A percentile compares a stretch with the other conserved stretches of the same genome.
Conservation (phyloP, 106 monocot genomes). For the Hemerocallis citrina region DNA sequence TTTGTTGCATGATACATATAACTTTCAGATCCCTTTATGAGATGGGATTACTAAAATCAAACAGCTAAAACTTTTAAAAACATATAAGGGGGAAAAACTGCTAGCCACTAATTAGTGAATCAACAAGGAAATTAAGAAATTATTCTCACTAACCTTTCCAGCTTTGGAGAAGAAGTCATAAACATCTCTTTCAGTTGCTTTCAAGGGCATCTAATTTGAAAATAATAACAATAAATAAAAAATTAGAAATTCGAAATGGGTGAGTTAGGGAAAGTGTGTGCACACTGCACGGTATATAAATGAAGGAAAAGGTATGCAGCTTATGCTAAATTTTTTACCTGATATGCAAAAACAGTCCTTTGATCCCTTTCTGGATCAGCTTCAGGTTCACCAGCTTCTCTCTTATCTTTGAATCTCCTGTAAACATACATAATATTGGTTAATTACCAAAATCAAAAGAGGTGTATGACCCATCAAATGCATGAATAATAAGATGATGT, state of each 20-base stretch:
- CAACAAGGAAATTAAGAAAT: slow-evolving; percentile 10
- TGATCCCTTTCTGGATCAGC: slow-evolving; percentile 90
- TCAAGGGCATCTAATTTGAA: slow-evolving; percentile 67
- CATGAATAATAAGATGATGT: too few species aligned
- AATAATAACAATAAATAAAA: background rate
- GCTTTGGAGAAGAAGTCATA: slow-evolving; percentile 84
- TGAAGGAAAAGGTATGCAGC: background rate
- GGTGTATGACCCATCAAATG: too few species aligned
- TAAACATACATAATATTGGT: background rate
- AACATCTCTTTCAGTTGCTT: slow-evolving; percentile 71
- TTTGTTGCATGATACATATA: slow-evolving; percentile 25
- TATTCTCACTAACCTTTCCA: slow-evolving; percentile 56
- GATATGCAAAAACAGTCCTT: slow-evolving; percentile 87
- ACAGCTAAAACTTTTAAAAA: slow-evolving; percentile 37
- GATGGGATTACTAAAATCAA: slow-evolving; percentile 25
- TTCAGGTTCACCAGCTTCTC: slow-evolving; percentile 51
- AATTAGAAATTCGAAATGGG: too few species aligned
- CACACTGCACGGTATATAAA: background rate
- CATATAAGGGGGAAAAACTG: slow-evolving; percentile 17
- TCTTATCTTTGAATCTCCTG: slow-evolving; percentile 60
- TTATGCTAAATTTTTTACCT: slow-evolving; percentile 29
- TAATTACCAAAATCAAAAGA: slow-evolving; percentile 2
- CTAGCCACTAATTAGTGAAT: slow-evolving; percentile 14
- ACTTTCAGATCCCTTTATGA: slow-evolving; percentile 31
- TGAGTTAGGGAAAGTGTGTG: background rate